phyloP scores from a whole-genome alignment of 2,329 filamentous ascomycete species.

The Neofusicoccum parvum region DNA sequence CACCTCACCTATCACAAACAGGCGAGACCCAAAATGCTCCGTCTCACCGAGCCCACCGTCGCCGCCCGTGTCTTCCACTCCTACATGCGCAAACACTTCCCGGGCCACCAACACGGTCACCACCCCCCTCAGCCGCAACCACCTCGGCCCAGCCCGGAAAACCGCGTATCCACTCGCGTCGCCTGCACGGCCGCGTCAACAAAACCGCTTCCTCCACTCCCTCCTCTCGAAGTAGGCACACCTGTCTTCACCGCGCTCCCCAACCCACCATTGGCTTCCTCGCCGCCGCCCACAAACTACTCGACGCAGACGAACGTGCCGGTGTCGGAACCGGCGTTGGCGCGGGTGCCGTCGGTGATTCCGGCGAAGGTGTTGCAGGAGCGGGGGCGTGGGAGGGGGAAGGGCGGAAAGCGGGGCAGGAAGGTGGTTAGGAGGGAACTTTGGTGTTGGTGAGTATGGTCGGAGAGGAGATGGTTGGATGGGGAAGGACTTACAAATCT shows the following conservation, averaged over 20 bases:
- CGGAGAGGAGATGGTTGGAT: too few relatives aligned
- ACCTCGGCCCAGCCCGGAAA: too few relatives aligned
- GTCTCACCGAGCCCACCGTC: not conserved
- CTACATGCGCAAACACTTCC: not conserved
- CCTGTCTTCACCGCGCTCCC: too few relatives aligned
- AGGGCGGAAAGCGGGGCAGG: too few relatives aligned
- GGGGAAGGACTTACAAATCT: not conserved
- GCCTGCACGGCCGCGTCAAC: too few relatives aligned
- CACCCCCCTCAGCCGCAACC: too few relatives aligned
- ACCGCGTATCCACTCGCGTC: too few relatives aligned
- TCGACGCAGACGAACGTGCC: not conserved
- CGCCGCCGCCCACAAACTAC: not conserved
- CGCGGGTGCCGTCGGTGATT: too few relatives aligned
- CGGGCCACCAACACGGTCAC: not conserved
- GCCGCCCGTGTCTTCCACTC: not conserved
- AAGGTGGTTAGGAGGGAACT: not conserved
- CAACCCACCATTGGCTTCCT: too few relatives aligned
- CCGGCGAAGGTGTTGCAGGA: not conserved
- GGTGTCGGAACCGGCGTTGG: not conserved
- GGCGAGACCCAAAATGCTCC: not conserved
- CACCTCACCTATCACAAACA: too few relatives aligned
- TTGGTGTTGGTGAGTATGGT: not conserved
- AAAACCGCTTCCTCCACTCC: too few relatives aligned
- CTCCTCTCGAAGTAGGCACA: too few relatives aligned
- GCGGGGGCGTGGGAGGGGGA: not conserved